These are phyloP conservation scores for Aegilops tauschii DNA, from an alignment of 176 grass and related monocot species.

Conservation along the genomic window DNA sequence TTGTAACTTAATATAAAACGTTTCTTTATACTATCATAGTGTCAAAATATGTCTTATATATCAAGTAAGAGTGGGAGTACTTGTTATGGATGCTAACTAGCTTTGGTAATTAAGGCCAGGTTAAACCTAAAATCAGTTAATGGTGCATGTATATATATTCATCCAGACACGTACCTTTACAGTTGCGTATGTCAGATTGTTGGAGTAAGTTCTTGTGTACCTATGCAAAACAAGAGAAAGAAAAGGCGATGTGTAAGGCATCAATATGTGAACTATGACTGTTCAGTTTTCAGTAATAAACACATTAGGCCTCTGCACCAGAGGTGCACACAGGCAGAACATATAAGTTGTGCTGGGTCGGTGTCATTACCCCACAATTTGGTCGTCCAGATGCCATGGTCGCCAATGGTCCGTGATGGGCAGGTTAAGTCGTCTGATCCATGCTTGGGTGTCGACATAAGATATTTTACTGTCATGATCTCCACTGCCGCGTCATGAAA, in stretches of 20 bases:
- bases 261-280: neutral
- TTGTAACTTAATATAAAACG: too few species aligned
- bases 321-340: too few species aligned
- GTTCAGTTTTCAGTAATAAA: neutral
- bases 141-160: neutral
- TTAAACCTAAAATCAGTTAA: neutral
- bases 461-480: slow-evolving; percentile 45
- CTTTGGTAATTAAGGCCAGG: neutral
- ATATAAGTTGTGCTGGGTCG: neutral
- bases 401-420: slow-evolving; percentile 47
- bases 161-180: slow-evolving; percentile 51
- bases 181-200: slow-evolving; percentile 65
- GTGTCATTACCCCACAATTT: slow-evolving; percentile 62
- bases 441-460: slow-evolving; percentile 42
- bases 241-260: neutral
- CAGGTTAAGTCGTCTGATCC: slow-evolving; percentile 59
- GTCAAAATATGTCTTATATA: too few species aligned
- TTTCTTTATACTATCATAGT: too few species aligned
- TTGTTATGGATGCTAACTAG: neutral
- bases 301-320: neutral
- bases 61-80: too few species aligned
- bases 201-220: slow-evolving; percentile 57
- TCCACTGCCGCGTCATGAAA: slow-evolving; percentile 1
- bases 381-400: slow-evolving; percentile 46
- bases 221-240: slow-evolving; percentile 9